phyloP scores from a whole-genome alignment of 192 early-diverging fungal species.

The Coemansia sp. region DNA sequence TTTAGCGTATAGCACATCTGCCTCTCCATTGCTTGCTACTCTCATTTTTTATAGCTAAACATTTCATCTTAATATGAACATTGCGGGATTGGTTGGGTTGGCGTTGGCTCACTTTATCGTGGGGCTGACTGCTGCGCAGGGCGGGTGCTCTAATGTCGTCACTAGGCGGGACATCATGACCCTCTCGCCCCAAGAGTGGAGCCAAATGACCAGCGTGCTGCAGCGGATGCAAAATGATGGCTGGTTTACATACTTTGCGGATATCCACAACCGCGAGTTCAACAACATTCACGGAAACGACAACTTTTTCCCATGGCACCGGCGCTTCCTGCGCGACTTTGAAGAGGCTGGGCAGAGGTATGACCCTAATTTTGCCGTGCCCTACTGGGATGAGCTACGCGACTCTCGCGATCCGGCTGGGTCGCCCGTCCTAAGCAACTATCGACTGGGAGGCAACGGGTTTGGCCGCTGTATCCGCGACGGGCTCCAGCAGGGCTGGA shows the following conservation, averaged over 20 bases:
- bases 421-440: constrained; percentile 32
- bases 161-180: constrained; percentile 37
- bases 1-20: background rate
- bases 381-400: constrained; percentile 62
- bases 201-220: constrained; percentile 25
- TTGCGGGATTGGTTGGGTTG: constrained; percentile 9
- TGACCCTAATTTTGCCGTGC: constrained; percentile 50
- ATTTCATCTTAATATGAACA: constrained; percentile 6
- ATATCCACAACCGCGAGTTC: constrained; percentile 47
- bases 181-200: constrained; percentile 45
- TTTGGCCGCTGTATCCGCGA: constrained; percentile 49
- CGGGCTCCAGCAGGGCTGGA: constrained; percentile 40
- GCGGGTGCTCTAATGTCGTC: constrained; percentile 27
- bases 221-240: constrained; percentile 46
- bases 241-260: constrained; percentile 42
- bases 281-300: constrained; percentile 54
- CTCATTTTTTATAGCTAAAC: background rate
- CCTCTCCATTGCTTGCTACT: background rate
- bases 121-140: constrained; percentile 25
- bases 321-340: constrained; percentile 53
- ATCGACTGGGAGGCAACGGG: constrained; percentile 42
- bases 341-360: constrained; percentile 54
- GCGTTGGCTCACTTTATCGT: constrained; percentile 15
- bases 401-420: constrained; percentile 52
- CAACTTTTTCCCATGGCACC: constrained; percentile 58